Percentiles rank a stretch among this genome's conserved stretches.
Conservation (phyloP, 2,329 filamentous ascomycete species). For the Diaporthe ampelina region DNA sequence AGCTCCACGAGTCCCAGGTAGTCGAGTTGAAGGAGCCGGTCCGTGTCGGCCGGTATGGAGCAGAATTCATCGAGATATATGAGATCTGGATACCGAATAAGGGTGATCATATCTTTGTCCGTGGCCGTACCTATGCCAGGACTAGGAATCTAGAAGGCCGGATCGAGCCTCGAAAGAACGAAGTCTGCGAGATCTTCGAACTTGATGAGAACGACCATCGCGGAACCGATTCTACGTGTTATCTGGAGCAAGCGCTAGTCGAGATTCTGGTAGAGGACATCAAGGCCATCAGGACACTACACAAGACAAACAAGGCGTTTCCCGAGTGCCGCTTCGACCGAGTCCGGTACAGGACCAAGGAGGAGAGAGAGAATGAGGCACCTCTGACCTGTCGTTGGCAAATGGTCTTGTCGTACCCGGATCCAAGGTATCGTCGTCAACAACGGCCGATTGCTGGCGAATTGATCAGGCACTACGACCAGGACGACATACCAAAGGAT, state of each 20-base stretch:
- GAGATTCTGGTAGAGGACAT: conserved; percentile 59
- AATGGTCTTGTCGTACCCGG: conserved; percentile 52
- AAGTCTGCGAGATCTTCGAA: conserved; percentile 60
- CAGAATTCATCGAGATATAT: conserved; percentile 52
- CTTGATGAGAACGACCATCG: conserved; percentile 54
- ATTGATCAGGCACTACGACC: conserved; percentile 48
- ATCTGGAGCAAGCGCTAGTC: conserved; percentile 53
- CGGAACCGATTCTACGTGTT: conserved; percentile 41
- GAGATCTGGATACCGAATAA: conserved; percentile 55
- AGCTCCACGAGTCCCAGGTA: conserved; percentile 34
- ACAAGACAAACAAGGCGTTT: conserved; percentile 68
- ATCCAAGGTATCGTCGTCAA: conserved; percentile 43
- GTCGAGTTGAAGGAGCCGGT: conserved; percentile 46
- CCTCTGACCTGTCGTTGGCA: conserved; percentile 68
- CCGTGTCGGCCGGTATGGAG: conserved; percentile 41
- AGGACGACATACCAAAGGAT: conserved; percentile 48
- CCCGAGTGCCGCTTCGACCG: conserved; percentile 53
- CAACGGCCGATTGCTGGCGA: conserved; percentile 52
- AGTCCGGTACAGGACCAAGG: conserved; percentile 42
- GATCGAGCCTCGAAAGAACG: conserved; percentile 57
- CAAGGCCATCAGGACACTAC: conserved; percentile 57
- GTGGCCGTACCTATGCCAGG: conserved; percentile 56
- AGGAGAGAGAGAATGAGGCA: conserved; percentile 48
- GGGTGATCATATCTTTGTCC: conserved; percentile 54
- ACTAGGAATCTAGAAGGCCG: conserved; percentile 53